phyloP scores from a whole-genome alignment of 2,329 filamentous ascomycete species.

The Juglanconis juglandina region DNA sequence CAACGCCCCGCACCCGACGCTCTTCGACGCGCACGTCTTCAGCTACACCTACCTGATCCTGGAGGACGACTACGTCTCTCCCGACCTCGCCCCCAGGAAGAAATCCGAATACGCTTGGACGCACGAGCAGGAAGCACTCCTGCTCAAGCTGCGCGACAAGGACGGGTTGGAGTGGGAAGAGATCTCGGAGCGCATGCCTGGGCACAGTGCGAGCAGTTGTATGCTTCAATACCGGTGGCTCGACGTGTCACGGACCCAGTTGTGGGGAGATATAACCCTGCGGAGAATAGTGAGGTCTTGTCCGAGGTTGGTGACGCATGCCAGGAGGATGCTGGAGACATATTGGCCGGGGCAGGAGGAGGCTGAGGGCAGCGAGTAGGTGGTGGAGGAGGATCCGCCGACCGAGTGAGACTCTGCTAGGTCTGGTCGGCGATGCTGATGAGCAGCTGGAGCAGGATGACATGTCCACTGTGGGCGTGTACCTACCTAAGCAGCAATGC shows the following conservation, averaged over 20 bases:
- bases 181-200: too few relatives aligned
- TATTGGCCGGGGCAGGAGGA: constrained; percentile 23
- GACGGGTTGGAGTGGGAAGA: constrained; percentile 33
- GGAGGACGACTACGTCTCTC: constrained; percentile 31
- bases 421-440: too few relatives aligned
- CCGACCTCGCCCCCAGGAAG: neutral
- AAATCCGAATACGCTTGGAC: too few relatives aligned
- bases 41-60: constrained; percentile 82
- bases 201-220: too few relatives aligned
- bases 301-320: constrained; percentile 63
- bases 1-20: constrained; percentile 50
- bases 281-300: constrained; percentile 52
- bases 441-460: too few relatives aligned
- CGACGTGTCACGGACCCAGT: constrained; percentile 29
- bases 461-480: neutral
- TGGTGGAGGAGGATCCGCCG: neutral
- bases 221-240: constrained; percentile 36
- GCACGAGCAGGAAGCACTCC: too few relatives aligned
- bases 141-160: too few relatives aligned
- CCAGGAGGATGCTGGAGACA: constrained; percentile 37
- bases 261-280: constrained; percentile 51
- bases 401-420: too few relatives aligned
- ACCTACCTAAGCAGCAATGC: neutral
- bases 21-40: constrained; percentile 88
- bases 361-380: neutral